Conservation (phyloP, 2,329 filamentous ascomycete species). For the Pestalotiopsis sp. region DNA sequence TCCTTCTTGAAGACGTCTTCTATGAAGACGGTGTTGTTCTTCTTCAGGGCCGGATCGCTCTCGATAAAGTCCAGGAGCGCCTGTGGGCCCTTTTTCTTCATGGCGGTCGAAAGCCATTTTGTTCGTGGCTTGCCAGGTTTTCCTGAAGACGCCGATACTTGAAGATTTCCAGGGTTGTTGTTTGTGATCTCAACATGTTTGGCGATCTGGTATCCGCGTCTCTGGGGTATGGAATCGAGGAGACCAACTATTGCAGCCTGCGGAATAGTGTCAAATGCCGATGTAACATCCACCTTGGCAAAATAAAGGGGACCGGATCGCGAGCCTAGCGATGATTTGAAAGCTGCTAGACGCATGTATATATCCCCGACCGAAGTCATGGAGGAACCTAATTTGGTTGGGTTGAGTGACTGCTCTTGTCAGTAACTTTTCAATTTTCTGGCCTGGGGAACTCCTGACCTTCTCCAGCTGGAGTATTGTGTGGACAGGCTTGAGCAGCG, state of each 20-base stretch:
- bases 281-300: conserved; percentile 88
- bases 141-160: conserved; percentile 23
- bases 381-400: conserved; percentile 72
- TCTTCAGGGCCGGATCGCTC: conserved; percentile 40
- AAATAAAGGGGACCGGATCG: conserved; percentile 67
- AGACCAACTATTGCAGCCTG: conserved; percentile 74
- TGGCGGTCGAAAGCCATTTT: conserved; percentile 58
- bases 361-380: conserved; percentile 84
- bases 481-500: conserved; percentile 72
- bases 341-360: conserved; percentile 71
- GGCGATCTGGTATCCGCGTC: conserved; percentile 68
- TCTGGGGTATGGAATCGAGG: conserved; percentile 58
- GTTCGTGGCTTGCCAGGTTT: conserved; percentile 38
- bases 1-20: conserved; percentile 64
- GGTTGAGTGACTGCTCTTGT: conserved; percentile 45
- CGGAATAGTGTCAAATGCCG: conserved; percentile 95
- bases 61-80: conserved; percentile 51
- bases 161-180: conserved; percentile 9
- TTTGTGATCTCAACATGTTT: conserved; percentile 71
- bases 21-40: conserved; percentile 76
- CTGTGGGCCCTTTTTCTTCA: conserved; percentile 41
- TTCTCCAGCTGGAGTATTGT: conserved; percentile 80
- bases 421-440: conserved; percentile 10
- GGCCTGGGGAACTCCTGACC: conserved; percentile 41
- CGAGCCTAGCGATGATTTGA: conserved; percentile 57